Conservation (phyloP, 2,329 filamentous ascomycete genomes). For the Aspergillus sp. region DNA sequence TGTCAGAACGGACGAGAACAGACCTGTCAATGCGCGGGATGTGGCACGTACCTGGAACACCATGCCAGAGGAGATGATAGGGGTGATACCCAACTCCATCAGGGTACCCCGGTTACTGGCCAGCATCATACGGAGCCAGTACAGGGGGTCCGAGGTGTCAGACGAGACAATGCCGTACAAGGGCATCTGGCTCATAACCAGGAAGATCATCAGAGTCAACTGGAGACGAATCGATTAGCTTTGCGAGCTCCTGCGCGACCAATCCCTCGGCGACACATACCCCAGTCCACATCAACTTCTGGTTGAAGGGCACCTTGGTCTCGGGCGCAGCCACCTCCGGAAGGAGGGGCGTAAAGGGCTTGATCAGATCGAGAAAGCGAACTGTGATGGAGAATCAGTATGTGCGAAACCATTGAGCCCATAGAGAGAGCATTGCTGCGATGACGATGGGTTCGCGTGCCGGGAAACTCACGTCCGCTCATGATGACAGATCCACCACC, state of each 20-base stretch:
- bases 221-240: constrained; percentile 25
- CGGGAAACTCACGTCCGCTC: constrained; percentile 55
- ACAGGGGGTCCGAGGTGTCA: constrained; percentile 95
- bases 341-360: constrained; percentile 98
- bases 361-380: constrained; percentile 99
- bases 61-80: constrained; percentile 99
- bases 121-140: constrained; percentile 99
- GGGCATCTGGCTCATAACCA: constrained; percentile 99
- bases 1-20: constrained; percentile 13
- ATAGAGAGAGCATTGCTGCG: constrained; percentile 16
- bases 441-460: constrained; percentile 23
- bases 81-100: constrained; percentile 96
- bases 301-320: constrained; percentile 98
- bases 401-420: constrained; percentile 24
- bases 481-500: constrained; percentile 48
- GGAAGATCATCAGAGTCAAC: constrained; percentile 94
- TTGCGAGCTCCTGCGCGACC: constrained; percentile 12
- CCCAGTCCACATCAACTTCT: constrained; percentile 94
- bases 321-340: constrained; percentile 98
- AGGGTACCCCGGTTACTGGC: constrained; percentile 95
- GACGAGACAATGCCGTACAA: constrained; percentile 99
- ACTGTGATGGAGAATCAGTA: constrained; percentile 55
- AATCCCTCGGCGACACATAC: constrained; percentile 36
- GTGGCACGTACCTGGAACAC: constrained; percentile 74
- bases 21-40: background rate